phyloP scores from a whole-genome alignment of 1,284 basidiomycete species.

The Puccinia hordei region DNA sequence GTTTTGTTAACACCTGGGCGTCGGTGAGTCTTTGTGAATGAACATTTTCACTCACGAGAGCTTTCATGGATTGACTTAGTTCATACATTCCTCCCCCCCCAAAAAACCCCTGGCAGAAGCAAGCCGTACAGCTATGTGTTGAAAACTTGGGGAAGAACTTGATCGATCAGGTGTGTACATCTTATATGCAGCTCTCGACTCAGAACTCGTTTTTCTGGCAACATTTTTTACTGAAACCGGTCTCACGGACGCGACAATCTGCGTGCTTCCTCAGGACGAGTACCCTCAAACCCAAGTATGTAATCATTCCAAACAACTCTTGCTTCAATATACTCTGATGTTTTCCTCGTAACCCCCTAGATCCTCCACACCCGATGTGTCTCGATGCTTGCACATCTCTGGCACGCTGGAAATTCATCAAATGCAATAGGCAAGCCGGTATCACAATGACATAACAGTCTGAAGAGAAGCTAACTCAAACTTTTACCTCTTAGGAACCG shows the following conservation, averaged over 20 bases:
- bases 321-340: not conserved
- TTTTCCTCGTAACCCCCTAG: constrained; percentile 34
- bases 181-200: not conserved
- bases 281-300: constrained; percentile 42
- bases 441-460: no score
- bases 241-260: not conserved
- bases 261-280: constrained; percentile 1
- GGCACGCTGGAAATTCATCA: constrained; percentile 77
- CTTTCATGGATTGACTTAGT: not conserved
- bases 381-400: constrained; percentile 85
- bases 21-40: constrained; percentile 58
- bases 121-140: constrained; percentile 71
- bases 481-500: constrained; percentile 64
- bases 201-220: not conserved
- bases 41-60: not conserved
- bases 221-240: not conserved
- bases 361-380: constrained; percentile 62
- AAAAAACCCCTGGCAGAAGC: constrained; percentile 55
- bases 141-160: constrained; percentile 77
- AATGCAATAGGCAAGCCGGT: constrained; percentile 69
- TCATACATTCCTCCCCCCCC: not conserved
- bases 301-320: not conserved
- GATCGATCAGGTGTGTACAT: constrained; percentile 82
- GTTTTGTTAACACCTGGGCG: constrained; percentile 65
- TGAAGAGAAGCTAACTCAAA: not conserved